A percentile compares a stretch with the other conserved stretches of the same genome.
Evolutionary conservation across 2,329 filamentous ascomycete genomes (phyloP).

Genomic region (Boeremia lycopersici): DNA sequence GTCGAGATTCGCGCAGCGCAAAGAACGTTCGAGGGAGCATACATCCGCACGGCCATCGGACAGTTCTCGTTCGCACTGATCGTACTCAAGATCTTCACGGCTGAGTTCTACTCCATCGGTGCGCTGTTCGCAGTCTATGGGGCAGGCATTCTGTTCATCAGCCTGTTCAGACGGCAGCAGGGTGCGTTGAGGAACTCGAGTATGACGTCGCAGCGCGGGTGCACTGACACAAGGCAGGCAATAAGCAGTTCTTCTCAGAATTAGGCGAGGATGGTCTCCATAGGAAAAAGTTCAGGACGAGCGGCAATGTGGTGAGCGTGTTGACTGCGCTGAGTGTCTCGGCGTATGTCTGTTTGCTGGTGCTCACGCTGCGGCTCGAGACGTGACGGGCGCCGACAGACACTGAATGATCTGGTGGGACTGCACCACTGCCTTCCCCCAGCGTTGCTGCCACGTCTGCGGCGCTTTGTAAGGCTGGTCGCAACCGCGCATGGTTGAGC

Average conservation of each 20-base stretch:
- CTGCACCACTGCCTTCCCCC: too few relatives aligned
- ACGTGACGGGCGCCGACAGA: slow-evolving; percentile 26
- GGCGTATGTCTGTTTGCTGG: slow-evolving; percentile 65
- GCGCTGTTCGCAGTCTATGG: slow-evolving; percentile 94
- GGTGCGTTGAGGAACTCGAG: slow-evolving; percentile 44
- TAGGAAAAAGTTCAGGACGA: slow-evolving; percentile 67
- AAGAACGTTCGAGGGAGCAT: slow-evolving; percentile 95
- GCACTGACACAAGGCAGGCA: slow-evolving; percentile 55
- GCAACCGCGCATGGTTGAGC: too few relatives aligned
- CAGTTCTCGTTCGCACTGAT: slow-evolving; percentile 96
- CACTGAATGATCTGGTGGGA: neutral
- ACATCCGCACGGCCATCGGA: slow-evolving; percentile 89
- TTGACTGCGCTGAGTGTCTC: slow-evolving; percentile 67
- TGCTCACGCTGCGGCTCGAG: slow-evolving; percentile 60
- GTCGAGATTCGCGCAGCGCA: slow-evolving; percentile 95
- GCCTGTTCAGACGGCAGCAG: slow-evolving; percentile 84
- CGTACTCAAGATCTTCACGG: slow-evolving; percentile 94
- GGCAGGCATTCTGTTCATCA: slow-evolving; percentile 79
- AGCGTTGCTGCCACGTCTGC: too few relatives aligned
- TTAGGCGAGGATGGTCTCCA: slow-evolving; percentile 65
- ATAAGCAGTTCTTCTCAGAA: slow-evolving; percentile 85
- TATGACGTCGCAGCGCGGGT: neutral
- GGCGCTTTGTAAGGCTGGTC: too few relatives aligned
- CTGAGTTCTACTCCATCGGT: slow-evolving; percentile 96
- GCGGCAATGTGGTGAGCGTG: slow-evolving; percentile 68